These are phyloP conservation scores for Psilocybe cyanescens DNA, from an alignment of 768 basidiomycete genomes.

Conservation along the genomic window DNA sequence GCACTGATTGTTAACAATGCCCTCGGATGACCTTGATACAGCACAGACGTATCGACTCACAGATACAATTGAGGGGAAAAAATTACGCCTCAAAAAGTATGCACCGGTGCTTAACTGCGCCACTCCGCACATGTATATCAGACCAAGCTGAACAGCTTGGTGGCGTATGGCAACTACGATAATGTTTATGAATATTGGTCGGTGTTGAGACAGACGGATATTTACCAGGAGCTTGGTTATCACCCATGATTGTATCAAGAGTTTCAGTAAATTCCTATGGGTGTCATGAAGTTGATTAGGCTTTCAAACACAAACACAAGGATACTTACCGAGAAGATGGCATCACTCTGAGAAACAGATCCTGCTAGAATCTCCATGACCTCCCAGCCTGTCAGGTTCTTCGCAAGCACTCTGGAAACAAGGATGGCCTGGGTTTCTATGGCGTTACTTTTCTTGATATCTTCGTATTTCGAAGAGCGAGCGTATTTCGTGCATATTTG, in stretches of 20 bases:
- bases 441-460: constrained; percentile 46
- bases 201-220: not conserved
- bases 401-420: constrained; percentile 52
- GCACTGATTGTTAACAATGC: not conserved
- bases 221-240: constrained; percentile 50
- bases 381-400: constrained; percentile 71
- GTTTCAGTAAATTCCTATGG: constrained; percentile 52
- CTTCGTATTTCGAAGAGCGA: constrained; percentile 35
- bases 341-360: constrained; percentile 59
- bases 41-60: constrained; percentile 34
- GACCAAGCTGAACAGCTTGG: constrained; percentile 56
- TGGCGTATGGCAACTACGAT: constrained; percentile 46
- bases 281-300: too few relatives aligned
- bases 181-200: not conserved
- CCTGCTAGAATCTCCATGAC: constrained; percentile 73
- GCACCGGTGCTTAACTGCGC: constrained; percentile 72
- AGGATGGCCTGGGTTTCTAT: constrained; percentile 54
- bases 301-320: too few relatives aligned
- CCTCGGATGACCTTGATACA: not conserved
- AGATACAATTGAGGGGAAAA: constrained; percentile 56
- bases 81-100: constrained; percentile 65
- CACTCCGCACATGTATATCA: constrained; percentile 62
- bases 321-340: constrained; percentile 52
- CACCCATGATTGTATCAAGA: constrained; percentile 49
- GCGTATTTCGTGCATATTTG: constrained; percentile 45